phyloP scores from a whole-genome alignment of 306 rosid species.

The Prinsepia uniflora region DNA sequence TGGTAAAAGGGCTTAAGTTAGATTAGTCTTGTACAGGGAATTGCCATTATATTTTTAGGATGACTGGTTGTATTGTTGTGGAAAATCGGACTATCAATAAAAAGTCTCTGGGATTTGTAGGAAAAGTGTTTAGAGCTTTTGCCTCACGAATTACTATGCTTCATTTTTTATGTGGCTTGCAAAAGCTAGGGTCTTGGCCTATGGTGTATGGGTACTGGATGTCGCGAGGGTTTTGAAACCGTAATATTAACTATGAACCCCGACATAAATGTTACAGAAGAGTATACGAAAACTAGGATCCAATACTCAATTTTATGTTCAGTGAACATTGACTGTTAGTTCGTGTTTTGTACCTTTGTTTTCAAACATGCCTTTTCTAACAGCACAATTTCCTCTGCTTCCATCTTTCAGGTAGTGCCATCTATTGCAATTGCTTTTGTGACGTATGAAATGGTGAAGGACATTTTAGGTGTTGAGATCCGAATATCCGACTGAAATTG shows the following conservation, averaged over 20 bases:
- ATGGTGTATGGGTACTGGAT: not conserved
- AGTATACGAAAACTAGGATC: not conserved
- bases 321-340: not conserved
- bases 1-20: not conserved
- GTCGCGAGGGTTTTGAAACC: constrained; percentile 1
- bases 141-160: not conserved
- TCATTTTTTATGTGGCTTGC: not conserved
- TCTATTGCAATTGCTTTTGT: too few species aligned
- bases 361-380: not conserved
- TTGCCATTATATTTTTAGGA: not conserved
- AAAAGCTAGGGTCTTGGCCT: not conserved
- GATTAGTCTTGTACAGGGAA: not conserved
- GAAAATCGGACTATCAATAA: not conserved
- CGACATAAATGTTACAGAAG: not conserved
- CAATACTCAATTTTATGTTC: not conserved
- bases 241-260: not conserved
- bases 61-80: not conserved
- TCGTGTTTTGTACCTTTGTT: not conserved
- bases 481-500: too few species aligned
- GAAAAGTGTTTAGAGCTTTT: not conserved
- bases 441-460: too few species aligned
- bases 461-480: too few species aligned
- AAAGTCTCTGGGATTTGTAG: not conserved
- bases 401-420: constrained; percentile 4
- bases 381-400: constrained; percentile 14